A percentile compares a stretch with the other conserved stretches of the same genome.
phyloP scores from a whole-genome alignment of 805 yeast species.

The Wickerhamomyces queroliae region DNA sequence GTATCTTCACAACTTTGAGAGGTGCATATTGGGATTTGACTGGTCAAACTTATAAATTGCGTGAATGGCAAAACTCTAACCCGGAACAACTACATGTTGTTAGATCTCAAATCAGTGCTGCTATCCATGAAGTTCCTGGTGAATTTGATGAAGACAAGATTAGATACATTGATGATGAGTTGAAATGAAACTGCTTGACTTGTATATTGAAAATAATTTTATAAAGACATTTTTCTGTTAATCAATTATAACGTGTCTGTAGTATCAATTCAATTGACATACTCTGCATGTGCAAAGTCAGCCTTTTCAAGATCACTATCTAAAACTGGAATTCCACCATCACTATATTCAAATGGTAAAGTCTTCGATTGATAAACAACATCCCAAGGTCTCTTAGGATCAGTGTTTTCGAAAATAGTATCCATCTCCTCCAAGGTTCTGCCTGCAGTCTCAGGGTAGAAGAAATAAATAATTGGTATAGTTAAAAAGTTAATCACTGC shows the following conservation, averaged over 20 bases:
- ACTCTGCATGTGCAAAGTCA: not conserved
- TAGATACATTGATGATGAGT: conserved; percentile 18
- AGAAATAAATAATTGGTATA: conserved; percentile 24
- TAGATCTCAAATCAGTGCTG: conserved; percentile 53
- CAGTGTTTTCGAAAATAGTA: not conserved
- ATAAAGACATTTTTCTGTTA: too few species aligned
- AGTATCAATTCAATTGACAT: too few species aligned
- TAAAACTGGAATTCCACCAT: too few species aligned
- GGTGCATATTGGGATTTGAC: conserved; percentile 84
- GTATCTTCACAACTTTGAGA: conserved; percentile 56
- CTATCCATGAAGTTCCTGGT: conserved; percentile 21
- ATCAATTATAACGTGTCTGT: too few species aligned
- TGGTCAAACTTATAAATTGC: conserved; percentile 69
- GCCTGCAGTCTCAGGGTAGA: conserved; percentile 34
- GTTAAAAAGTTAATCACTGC: conserved; percentile 24
- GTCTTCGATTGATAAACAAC: not conserved
- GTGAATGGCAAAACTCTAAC: conserved; percentile 68
- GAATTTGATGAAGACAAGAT: conserved; percentile 6
- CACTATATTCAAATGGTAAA: not conserved
- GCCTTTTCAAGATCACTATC: not conserved
- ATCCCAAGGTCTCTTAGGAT: not conserved
- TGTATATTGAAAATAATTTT: too few species aligned
- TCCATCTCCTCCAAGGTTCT: conserved; percentile 28
- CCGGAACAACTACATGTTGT: conserved; percentile 76
- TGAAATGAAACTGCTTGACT: conserved; percentile 1